Conservation (phyloP, 306 rosid species). For the Lathyrus oleraceus region DNA sequence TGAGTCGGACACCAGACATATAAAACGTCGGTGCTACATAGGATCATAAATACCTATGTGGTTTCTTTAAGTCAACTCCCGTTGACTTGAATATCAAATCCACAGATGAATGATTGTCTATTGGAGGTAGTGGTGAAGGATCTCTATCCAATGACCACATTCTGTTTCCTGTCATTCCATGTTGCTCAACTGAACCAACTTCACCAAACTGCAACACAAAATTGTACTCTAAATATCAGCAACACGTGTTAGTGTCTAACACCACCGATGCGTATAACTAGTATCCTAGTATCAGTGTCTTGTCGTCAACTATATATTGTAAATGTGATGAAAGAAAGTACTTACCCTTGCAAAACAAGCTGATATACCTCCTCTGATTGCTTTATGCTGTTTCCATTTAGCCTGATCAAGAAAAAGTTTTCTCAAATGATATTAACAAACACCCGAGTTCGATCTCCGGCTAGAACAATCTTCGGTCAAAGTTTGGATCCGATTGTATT, state of each 20-base stretch:
- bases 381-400: conserved; percentile 60
- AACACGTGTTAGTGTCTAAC: neutral
- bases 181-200: conserved; percentile 55
- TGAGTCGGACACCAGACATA: neutral
- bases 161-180: conserved; percentile 64
- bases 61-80: conserved; percentile 61
- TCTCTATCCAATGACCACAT: conserved; percentile 70
- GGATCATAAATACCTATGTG: conserved; percentile 46
- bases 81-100: conserved; percentile 69
- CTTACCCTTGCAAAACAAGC: conserved; percentile 67
- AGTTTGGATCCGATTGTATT: too few species aligned
- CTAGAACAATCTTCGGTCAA: neutral
- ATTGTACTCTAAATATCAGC: neutral
- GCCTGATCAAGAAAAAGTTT: conserved; percentile 47
- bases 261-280: neutral
- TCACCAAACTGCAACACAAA: conserved; percentile 63
- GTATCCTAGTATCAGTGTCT: too few species aligned
- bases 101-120: conserved; percentile 63
- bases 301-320: neutral
- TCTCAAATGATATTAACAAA: conserved; percentile 1
- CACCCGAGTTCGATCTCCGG: neutral
- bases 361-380: conserved; percentile 77
- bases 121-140: conserved; percentile 64
- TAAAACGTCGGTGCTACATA: neutral
- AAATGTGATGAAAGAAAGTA: conserved; percentile 8